phyloP scores from a whole-genome alignment of 306 rosid genomes.

The Argentina anserina region DNA sequence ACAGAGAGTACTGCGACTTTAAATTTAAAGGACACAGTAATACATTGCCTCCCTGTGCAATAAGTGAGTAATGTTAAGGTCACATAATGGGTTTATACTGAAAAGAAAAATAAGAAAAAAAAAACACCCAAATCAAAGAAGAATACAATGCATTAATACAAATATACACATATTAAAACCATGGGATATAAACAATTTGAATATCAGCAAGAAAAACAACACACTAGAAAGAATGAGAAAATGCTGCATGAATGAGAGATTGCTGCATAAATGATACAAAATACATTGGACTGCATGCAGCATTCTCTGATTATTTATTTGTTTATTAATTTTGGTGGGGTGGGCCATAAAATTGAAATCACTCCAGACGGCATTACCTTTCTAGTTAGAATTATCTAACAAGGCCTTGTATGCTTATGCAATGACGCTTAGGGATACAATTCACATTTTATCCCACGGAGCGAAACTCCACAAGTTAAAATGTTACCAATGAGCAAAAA shows the following conservation, averaged over 20 bases:
- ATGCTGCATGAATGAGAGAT: too few relatives aligned
- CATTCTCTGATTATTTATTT: background rate
- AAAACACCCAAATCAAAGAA: background rate
- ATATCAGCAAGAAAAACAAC: too few relatives aligned
- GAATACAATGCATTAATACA: background rate
- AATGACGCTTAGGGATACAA: background rate
- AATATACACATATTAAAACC: background rate
- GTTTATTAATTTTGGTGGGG: too few relatives aligned
- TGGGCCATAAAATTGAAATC: background rate
- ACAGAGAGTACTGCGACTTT: background rate
- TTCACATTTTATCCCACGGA: background rate
- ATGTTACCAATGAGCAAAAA: background rate
- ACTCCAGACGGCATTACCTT: background rate
- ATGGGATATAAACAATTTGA: background rate
- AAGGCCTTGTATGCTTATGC: background rate
- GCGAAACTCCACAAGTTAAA: background rate
- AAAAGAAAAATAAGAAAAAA: too few relatives aligned
- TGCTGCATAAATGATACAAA: too few relatives aligned
- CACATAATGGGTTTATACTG: background rate
- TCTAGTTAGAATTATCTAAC: background rate
- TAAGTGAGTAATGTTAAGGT: background rate
- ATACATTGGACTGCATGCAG: background rate
- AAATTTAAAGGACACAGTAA: background rate
- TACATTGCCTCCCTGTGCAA: background rate
- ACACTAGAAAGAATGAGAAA: too few relatives aligned